Percentiles rank a stretch among this genome's conserved stretches.
These are phyloP conservation scores for Cucurbita argyrosperma DNA, from an alignment of 306 rosid species.

Conservation along the genomic window DNA sequence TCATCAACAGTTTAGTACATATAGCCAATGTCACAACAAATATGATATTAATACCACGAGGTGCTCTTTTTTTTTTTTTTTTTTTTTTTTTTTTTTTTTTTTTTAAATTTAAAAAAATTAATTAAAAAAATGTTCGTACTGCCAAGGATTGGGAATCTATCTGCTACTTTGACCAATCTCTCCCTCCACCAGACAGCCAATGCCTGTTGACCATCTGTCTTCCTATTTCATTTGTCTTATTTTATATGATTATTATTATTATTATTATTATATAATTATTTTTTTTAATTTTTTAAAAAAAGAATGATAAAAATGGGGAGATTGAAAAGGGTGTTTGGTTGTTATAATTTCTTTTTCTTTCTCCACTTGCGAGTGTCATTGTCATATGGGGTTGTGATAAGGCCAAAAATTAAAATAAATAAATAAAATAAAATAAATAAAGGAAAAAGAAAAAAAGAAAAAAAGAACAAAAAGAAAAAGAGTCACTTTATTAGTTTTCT, in stretches of 20 bases:
- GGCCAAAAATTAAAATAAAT: neutral
- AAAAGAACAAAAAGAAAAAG: neutral
- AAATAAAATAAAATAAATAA: neutral
- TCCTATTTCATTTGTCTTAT: neutral
- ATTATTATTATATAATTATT: too few species aligned
- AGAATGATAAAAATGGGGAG: neutral
- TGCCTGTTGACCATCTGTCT: neutral
- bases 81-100: neutral
- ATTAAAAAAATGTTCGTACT: neutral
- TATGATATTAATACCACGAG: neutral
- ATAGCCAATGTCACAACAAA: neutral
- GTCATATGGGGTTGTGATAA: neutral
- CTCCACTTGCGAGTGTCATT: neutral
- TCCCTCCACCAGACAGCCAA: neutral
- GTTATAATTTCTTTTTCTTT: neutral
- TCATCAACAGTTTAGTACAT: neutral
- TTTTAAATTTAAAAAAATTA: neutral
- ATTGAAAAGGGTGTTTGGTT: neutral
- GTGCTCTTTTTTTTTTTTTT: neutral
- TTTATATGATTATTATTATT: too few species aligned
- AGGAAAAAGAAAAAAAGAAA: too few species aligned
- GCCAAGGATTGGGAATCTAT: neutral
- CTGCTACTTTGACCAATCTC: neutral
- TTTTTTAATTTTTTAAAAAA: neutral
- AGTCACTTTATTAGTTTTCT: neutral